phyloP scores from a whole-genome alignment of 306 rosid genomes.

The Begonia fuchsioides region DNA sequence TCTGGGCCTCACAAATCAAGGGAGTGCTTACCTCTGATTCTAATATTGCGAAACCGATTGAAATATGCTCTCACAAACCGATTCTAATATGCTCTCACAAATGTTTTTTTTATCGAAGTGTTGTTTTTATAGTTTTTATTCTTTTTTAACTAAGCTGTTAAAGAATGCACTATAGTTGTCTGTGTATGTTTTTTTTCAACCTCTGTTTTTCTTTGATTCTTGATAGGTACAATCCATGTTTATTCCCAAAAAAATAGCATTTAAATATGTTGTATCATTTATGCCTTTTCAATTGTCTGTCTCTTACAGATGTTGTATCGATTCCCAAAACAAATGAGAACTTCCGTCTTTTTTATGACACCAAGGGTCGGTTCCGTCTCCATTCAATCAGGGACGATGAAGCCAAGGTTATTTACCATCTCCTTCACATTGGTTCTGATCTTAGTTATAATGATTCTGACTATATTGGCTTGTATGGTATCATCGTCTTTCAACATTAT shows the following conservation, averaged over 20 bases:
- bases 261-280: no score
- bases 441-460: neutral
- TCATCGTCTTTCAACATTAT: no score
- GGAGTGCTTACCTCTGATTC: conserved; percentile 55
- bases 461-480: no score
- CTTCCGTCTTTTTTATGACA: conserved; percentile 66
- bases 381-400: conserved; percentile 67
- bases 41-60: conserved; percentile 26
- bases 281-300: no score
- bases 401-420: conserved; percentile 33
- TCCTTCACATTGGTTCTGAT: neutral
- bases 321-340: conserved; percentile 65
- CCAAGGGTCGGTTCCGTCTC: conserved; percentile 64
- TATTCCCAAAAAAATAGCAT: neutral
- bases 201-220: neutral
- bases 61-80: conserved; percentile 36
- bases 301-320: conserved; percentile 47
- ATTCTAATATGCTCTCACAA: no score
- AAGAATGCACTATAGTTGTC: neutral
- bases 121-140: neutral
- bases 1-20: conserved; percentile 79
- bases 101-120: no score
- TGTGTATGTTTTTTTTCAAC: no score
- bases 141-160: neutral
- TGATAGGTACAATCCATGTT: neutral